These are phyloP conservation scores for Thecaphora thlaspeos DNA, from an alignment of 1,284 basidiomycete species.

Conservation along the genomic window DNA sequence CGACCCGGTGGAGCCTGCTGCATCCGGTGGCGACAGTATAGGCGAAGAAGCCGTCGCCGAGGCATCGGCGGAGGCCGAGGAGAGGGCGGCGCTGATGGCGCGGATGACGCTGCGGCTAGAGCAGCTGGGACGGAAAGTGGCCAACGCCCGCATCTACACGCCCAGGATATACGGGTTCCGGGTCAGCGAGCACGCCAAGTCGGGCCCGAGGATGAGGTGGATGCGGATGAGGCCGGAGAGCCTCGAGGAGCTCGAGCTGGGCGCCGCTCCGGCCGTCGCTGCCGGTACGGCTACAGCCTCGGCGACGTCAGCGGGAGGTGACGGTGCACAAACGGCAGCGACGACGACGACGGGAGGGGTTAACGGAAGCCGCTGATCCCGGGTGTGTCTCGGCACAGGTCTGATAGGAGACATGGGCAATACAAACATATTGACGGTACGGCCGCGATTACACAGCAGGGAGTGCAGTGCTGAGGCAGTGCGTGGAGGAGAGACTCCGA, in stretches of 20 bases:
- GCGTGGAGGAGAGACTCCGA: too few relatives aligned
- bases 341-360: background rate
- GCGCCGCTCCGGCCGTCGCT: too few relatives aligned
- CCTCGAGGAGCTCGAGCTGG: constrained; percentile 71
- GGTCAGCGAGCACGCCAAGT: constrained; percentile 67
- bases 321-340: too few relatives aligned
- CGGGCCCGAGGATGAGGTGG: constrained; percentile 96
- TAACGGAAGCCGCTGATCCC: background rate
- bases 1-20: too few relatives aligned
- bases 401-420: too few relatives aligned
- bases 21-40: too few relatives aligned
- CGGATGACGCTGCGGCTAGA: constrained; percentile 27
- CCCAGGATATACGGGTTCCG: constrained; percentile 85
- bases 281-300: too few relatives aligned
- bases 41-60: constrained; percentile 6
- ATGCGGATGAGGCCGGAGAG: constrained; percentile 78
- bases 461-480: too few relatives aligned
- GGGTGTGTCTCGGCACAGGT: too few relatives aligned
- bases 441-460: too few relatives aligned
- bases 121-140: constrained; percentile 39
- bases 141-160: constrained; percentile 69
- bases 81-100: constrained; percentile 1
- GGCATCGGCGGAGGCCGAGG: constrained; percentile 6
- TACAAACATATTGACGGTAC: too few relatives aligned
- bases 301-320: background rate